A percentile compares a stretch with the other conserved stretches of the same genome.
phyloP scores from a whole-genome alignment of 1,284 basidiomycete species.

The Mrakiaceae sp. region DNA sequence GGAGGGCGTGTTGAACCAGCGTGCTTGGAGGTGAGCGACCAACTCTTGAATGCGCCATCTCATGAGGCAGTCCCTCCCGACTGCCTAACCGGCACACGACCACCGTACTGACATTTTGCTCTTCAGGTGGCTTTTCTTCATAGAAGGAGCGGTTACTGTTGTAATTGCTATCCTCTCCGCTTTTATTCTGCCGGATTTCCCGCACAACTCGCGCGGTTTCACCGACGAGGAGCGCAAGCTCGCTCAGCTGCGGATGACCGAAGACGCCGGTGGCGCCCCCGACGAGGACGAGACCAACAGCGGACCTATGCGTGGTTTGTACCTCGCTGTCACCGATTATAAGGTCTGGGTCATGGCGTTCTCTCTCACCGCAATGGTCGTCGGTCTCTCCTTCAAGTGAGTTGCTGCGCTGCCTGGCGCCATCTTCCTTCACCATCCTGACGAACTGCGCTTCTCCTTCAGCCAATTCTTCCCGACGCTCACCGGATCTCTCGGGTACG shows the following conservation, averaged over 20 bases:
- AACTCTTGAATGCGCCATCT: neutral
- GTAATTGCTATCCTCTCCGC: constrained; percentile 32
- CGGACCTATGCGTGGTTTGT: constrained; percentile 30
- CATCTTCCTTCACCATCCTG: neutral
- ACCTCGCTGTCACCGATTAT: constrained; percentile 42
- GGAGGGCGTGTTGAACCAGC: constrained; percentile 54
- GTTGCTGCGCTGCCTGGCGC: constrained; percentile 54
- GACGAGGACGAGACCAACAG: constrained; percentile 40
- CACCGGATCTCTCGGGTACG: constrained; percentile 53
- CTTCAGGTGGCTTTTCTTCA: constrained; percentile 45
- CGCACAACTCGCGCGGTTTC: constrained; percentile 47
- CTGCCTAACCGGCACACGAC: no score
- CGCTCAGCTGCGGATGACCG: constrained; percentile 57
- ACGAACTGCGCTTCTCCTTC: constrained; percentile 41
- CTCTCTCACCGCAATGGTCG: constrained; percentile 34
- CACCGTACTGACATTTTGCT: neutral
- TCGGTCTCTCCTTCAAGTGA: constrained; percentile 58
- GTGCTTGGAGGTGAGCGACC: constrained; percentile 53
- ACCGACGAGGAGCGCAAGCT: constrained; percentile 47
- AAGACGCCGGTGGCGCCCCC: constrained; percentile 63
- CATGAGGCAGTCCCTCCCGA: no score
- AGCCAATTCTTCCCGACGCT: constrained; percentile 64
- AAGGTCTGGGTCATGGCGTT: constrained; percentile 51
- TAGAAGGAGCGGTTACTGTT: constrained; percentile 48
- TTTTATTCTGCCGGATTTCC: constrained; percentile 65